Percentiles rank a stretch among this genome's conserved stretches.
Conservation (phyloP, 2,329 filamentous ascomycete species). For the Aspergillus sp. region DNA sequence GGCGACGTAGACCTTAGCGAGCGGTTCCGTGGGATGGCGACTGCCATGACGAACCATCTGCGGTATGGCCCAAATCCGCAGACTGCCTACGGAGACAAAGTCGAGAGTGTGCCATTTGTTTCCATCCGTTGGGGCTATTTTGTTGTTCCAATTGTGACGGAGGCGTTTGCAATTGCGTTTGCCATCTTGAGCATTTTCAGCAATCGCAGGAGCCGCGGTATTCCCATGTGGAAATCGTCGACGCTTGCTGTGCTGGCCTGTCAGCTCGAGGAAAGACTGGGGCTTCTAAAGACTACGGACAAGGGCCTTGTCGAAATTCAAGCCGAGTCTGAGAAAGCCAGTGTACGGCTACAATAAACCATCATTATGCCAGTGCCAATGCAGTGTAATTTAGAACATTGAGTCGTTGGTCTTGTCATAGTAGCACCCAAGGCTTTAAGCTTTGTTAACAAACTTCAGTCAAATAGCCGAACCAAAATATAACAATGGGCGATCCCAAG, state of each 20-base stretch:
- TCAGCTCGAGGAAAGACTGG: conserved; percentile 10
- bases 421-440: no score
- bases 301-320: conserved; percentile 9
- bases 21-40: conserved; percentile 16
- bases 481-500: background rate
- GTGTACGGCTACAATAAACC: conserved; percentile 8
- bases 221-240: conserved; percentile 20
- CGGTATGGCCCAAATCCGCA: conserved; percentile 13
- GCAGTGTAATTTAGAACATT: no score
- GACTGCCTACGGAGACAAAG: conserved; percentile 8
- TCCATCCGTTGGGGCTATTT: conserved; percentile 17
- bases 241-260: conserved; percentile 18
- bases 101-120: conserved; percentile 12
- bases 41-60: conserved; percentile 15
- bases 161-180: conserved; percentile 13
- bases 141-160: conserved; percentile 10
- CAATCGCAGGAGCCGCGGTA: conserved; percentile 13
- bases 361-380: no score
- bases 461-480: background rate
- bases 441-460: background rate
- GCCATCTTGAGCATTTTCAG: conserved; percentile 13
- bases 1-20: conserved; percentile 7
- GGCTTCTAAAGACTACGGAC: conserved; percentile 7
- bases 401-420: no score
- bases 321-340: conserved; percentile 5